These are phyloP conservation scores for Alternaria gaisen DNA, from an alignment of 2,329 filamentous ascomycete genomes.

Conservation along the genomic window DNA sequence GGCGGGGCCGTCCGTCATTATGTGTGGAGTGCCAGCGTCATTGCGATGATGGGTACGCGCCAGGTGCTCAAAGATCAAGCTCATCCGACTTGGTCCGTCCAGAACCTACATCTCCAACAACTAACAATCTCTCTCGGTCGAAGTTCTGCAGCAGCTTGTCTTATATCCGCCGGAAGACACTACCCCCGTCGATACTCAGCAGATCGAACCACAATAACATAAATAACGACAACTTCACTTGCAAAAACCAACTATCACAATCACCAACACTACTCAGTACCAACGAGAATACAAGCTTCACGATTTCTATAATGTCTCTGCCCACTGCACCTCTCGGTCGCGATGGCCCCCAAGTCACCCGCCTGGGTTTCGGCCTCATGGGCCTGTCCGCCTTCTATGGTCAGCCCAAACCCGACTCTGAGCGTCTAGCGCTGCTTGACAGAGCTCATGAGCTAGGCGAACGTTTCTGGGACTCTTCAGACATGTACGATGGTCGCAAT, in stretches of 20 bases:
- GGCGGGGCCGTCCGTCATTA: not conserved
- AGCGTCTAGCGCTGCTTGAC: slow-evolving; percentile 63
- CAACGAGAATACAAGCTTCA: not conserved
- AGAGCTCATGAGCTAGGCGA: slow-evolving; percentile 61
- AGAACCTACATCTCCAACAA: not conserved
- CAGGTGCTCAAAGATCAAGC: slow-evolving; percentile 1
- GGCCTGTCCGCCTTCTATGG: slow-evolving; percentile 60
- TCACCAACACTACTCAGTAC: not conserved
- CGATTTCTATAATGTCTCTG: slow-evolving; percentile 40
- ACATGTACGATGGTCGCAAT: slow-evolving; percentile 30
- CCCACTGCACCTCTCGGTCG: slow-evolving; percentile 61
- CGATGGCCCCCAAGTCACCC: slow-evolving; percentile 61
- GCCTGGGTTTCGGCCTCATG: slow-evolving; percentile 65
- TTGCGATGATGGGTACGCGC: not conserved
- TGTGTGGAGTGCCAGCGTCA: slow-evolving; percentile 7
- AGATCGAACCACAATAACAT: not conserved
- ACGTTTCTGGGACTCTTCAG: slow-evolving; percentile 43
- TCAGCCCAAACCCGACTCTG: slow-evolving; percentile 57
- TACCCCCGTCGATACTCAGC: not conserved
- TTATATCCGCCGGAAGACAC: not conserved
- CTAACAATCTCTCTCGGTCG: not conserved
- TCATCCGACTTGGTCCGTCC: not conserved
- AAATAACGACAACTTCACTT: not conserved
- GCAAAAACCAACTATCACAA: not conserved
- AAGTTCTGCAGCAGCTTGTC: not conserved